These are phyloP conservation scores for Xylaria telfairii DNA, from an alignment of 495 filamentous ascomycete species.

Conservation along the genomic window DNA sequence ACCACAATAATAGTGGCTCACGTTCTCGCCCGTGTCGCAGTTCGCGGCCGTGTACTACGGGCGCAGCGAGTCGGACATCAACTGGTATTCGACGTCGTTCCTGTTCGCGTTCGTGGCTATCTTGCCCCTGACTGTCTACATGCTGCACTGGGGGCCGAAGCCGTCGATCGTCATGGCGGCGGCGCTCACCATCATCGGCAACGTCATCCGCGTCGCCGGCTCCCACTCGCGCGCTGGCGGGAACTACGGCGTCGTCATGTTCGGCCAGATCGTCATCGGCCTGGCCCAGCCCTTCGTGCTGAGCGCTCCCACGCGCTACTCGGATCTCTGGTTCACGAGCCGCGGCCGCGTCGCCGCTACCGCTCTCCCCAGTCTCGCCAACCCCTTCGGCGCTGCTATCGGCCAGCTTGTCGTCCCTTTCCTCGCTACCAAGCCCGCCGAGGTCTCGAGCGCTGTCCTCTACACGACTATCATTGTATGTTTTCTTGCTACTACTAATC, in stretches of 20 bases:
- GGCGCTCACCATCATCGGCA: conserved; percentile 76
- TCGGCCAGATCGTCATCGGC: conserved; percentile 93
- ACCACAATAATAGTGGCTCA: conserved; percentile 85
- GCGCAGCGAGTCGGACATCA: conserved; percentile 77
- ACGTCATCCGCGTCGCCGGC: conserved; percentile 92
- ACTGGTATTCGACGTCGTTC: conserved; percentile 90
- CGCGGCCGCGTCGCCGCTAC: conserved; percentile 85
- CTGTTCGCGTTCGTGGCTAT: conserved; percentile 81
- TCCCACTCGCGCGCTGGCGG: conserved; percentile 62
- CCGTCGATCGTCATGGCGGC: conserved; percentile 76
- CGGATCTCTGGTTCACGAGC: conserved; percentile 93
- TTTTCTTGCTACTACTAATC: too few species aligned
- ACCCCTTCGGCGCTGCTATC: conserved; percentile 86
- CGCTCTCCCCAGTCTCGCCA: conserved; percentile 81
- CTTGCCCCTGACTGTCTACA: conserved; percentile 76
- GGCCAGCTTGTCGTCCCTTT: conserved; percentile 85
- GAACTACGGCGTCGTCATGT: conserved; percentile 78
- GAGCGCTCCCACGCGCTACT: conserved; percentile 86
- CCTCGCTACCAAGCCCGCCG: conserved; percentile 64
- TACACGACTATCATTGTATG: conserved; percentile 85
- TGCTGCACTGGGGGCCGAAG: conserved; percentile 81
- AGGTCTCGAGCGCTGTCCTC: conserved; percentile 83
- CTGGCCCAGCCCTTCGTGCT: conserved; percentile 93
- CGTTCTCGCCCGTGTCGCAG: conserved; percentile 84
- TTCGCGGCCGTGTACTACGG: conserved; percentile 77